Percentiles rank a stretch among this genome's conserved stretches.
Conservation (phyloP, 805 yeast species). For the Metschnikowia picachoensis region DNA sequence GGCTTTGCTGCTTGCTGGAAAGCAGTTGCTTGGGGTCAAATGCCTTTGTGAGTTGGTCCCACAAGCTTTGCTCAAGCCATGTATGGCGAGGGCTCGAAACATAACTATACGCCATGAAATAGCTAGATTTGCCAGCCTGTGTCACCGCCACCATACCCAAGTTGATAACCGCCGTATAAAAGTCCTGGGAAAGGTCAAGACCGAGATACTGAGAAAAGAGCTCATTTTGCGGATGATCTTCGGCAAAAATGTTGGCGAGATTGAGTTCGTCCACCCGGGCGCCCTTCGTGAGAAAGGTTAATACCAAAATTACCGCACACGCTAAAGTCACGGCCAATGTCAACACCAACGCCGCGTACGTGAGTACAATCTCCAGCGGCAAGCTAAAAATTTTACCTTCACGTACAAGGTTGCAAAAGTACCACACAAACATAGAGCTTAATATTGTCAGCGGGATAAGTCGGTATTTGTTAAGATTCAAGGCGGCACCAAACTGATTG, state of each 20-base stretch:
- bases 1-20: constrained; percentile 1
- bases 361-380: constrained; percentile 54
- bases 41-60: constrained; percentile 3
- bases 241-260: constrained; percentile 31
- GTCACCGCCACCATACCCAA: constrained; percentile 61
- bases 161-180: constrained; percentile 57
- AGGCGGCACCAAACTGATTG: constrained; percentile 60
- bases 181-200: constrained; percentile 54
- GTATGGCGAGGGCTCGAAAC: constrained; percentile 49
- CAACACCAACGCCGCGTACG: constrained; percentile 65
- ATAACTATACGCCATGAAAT: constrained; percentile 53
- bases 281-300: constrained; percentile 61
- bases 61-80: constrained; percentile 37
- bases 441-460: constrained; percentile 60
- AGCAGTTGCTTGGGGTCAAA: background rate
- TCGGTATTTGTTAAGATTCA: constrained; percentile 50
- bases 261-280: constrained; percentile 31
- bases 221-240: constrained; percentile 23
- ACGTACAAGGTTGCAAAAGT: constrained; percentile 32
- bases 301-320: constrained; percentile 49
- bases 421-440: constrained; percentile 44
- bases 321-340: constrained; percentile 46
- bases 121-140: constrained; percentile 65
- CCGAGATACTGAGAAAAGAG: constrained; percentile 27
- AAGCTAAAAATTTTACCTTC: constrained; percentile 42